Conservation (phyloP, 148 eudicot species). For the Heliosperma pusillum region DNA sequence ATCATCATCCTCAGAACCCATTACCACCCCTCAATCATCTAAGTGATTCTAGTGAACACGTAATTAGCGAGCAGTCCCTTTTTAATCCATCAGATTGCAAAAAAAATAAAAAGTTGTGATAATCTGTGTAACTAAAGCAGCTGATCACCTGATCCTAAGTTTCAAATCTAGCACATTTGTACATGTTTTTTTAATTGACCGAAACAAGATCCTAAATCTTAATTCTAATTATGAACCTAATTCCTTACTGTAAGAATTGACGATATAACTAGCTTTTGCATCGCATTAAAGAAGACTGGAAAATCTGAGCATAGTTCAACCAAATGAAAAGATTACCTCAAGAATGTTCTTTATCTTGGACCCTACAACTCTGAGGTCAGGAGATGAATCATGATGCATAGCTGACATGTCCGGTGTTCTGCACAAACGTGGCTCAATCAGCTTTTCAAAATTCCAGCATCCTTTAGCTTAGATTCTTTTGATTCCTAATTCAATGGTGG, state of each 20-base stretch:
- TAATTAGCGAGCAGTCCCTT: too few species aligned
- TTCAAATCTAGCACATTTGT: not conserved
- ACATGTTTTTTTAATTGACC: not conserved
- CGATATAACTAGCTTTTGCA: not conserved
- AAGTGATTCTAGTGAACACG: too few species aligned
- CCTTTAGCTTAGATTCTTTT: not conserved
- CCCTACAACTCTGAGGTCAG: constrained; percentile 62
- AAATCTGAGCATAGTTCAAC: too few species aligned
- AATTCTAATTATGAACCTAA: too few species aligned
- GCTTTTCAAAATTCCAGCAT: not conserved
- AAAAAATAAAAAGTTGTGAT: too few species aligned
- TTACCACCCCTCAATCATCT: too few species aligned
- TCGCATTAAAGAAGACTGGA: too few species aligned
- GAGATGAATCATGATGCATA: constrained; percentile 79
- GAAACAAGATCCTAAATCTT: not conserved
- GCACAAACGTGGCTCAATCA: constrained; percentile 15
- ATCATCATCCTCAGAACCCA: too few species aligned
- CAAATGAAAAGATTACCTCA: constrained; percentile 38
- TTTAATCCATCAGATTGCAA: too few species aligned
- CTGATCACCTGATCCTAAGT: too few species aligned
- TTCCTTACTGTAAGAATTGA: constrained; percentile 8
- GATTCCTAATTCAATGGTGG: not conserved
- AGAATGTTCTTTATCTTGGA: constrained; percentile 52
- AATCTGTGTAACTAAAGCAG: too few species aligned
- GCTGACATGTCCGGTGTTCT: constrained; percentile 91